Evolutionary conservation across 306 rosid genomes (phyloP).

Genomic region (Benincasa hispida): DNA sequence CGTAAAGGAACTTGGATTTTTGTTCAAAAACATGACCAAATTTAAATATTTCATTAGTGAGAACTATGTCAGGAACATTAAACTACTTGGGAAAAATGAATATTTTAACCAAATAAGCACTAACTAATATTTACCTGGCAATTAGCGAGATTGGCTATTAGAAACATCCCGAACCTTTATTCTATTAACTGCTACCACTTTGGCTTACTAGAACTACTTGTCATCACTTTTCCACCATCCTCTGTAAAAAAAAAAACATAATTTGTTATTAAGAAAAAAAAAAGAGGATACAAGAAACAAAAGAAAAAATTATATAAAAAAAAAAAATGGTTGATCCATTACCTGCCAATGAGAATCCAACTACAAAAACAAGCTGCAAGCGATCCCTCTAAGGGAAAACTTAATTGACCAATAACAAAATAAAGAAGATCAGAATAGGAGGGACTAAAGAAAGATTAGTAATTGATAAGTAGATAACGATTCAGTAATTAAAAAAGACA

Average conservation of each 20-base stretch:
- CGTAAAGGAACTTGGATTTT: too few relatives aligned
- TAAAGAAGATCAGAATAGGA: conserved; percentile 5
- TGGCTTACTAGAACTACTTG: conserved; percentile 96
- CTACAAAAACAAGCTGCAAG: conserved; percentile 84
- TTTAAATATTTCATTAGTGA: too few relatives aligned
- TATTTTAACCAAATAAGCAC: too few relatives aligned
- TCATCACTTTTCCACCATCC: conserved; percentile 97
- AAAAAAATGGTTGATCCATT: neutral
- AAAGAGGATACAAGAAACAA: neutral
- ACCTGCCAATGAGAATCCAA: conserved; percentile 86
- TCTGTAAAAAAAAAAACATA: conserved; percentile 33
- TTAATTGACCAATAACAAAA: conserved; percentile 9
- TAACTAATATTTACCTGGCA: conserved; percentile 77
- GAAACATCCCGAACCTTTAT: conserved; percentile 92
- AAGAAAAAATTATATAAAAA: neutral
- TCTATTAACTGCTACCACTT: conserved; percentile 91
- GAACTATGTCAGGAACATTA: too few relatives aligned
- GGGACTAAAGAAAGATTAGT: neutral
- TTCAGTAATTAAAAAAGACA: neutral
- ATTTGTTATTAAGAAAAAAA: too few relatives aligned
- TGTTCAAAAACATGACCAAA: too few relatives aligned
- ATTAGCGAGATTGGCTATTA: conserved; percentile 86
- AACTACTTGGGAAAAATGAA: too few relatives aligned
- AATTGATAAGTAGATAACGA: too few relatives aligned
- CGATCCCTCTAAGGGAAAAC: conserved; percentile 80